Base-by-base conservation (phyloP, 805 yeast species). In the Teunomyces stri region DNA sequence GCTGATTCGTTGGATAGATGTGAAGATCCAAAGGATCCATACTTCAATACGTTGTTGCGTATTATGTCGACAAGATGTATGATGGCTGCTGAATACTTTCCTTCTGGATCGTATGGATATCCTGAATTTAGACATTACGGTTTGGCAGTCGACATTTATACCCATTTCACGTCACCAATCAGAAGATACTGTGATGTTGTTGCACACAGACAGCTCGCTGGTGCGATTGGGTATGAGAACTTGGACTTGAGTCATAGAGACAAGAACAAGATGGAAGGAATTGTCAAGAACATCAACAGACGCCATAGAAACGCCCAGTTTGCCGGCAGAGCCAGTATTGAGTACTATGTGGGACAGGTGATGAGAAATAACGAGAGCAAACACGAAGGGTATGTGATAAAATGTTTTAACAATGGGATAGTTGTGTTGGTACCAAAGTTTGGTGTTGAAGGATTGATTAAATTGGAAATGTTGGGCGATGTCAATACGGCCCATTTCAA, bases 21-120 rank as follows among this genome's bases (percentile, higher is more conserved):
- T 68, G 81, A 72, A 29, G 98, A 92, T 65, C 80, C 84, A 20
- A 61, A 79, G 0, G 98, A 94, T 65, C 85, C 91, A 5, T 94
- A 89, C 62, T 89, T 94, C 78, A 94, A 94, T 68, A 94, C 97
- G 0, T 75, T 94, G 57, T 76, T 92, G 5, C 84, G 99, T 66
- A 94, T 94, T 54, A 86, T 94, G 96, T 94, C 97, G 6, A 94
- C 99, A 0, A 80, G 99, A 59, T 92, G 98, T 69, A 94, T 94
- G 99, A 89, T 90, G 87, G 96, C 99, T 1, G 99, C 99, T 1
- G 97, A 92, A 64, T 94, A 94, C 63, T 94, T 94, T 71, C 84
- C 95, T 9, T 81, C 96, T 0, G 98, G 99, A 6, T 82, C 87
- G 12, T 89, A 77, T 60, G 87, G 96, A 7, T 89, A 89, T 61